Percentiles rank a stretch among this genome's conserved stretches.
phyloP scores from a whole-genome alignment of 1,139 yeast genomes.

The Diutina rugosa region DNA sequence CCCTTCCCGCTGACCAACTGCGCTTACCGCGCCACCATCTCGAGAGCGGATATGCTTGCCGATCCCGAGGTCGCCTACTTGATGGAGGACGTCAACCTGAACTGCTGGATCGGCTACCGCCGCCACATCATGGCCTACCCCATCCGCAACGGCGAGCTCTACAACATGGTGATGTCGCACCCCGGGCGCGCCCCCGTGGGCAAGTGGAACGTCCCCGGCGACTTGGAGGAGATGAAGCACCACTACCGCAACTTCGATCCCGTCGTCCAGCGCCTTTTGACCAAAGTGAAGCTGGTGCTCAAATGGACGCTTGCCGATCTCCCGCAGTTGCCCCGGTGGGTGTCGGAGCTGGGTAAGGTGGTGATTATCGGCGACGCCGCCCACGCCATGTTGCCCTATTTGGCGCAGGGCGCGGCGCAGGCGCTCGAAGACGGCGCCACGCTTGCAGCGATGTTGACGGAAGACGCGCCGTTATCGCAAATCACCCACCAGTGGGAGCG shows the following conservation, averaged over 20 bases:
- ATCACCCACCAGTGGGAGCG: background rate
- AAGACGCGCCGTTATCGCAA: background rate
- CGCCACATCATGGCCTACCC: constrained; percentile 19
- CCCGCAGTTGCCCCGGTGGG: constrained; percentile 13
- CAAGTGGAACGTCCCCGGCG: constrained; percentile 3
- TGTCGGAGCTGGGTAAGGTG: constrained; percentile 3
- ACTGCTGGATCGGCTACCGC: constrained; percentile 21
- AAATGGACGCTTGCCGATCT: constrained; percentile 18
- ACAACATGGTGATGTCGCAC: constrained; percentile 8
- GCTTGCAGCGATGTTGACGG: constrained; percentile 2
- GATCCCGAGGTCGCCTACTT: constrained; percentile 13
- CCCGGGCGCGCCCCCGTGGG: constrained; percentile 14
- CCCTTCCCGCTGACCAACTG: constrained; percentile 15
- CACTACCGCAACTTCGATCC: constrained; percentile 19
- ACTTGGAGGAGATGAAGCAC: constrained; percentile 11
- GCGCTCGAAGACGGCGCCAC: constrained; percentile 10
- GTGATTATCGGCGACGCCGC: constrained; percentile 5
- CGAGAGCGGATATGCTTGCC: constrained; percentile 10
- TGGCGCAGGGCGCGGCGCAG: constrained; percentile 5
- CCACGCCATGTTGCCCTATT: constrained; percentile 5
- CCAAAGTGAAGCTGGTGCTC: constrained; percentile 10
- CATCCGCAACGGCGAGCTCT: constrained; percentile 8
- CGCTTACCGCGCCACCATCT: constrained; percentile 14
- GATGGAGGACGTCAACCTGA: constrained; percentile 14
- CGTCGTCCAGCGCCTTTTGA: constrained; percentile 10